Evolutionary conservation across 2,329 filamentous ascomycete genomes (phyloP), one percentile per base, ranked within the genome.

Genomic region (Pestalotiopsis sp.): DNA sequence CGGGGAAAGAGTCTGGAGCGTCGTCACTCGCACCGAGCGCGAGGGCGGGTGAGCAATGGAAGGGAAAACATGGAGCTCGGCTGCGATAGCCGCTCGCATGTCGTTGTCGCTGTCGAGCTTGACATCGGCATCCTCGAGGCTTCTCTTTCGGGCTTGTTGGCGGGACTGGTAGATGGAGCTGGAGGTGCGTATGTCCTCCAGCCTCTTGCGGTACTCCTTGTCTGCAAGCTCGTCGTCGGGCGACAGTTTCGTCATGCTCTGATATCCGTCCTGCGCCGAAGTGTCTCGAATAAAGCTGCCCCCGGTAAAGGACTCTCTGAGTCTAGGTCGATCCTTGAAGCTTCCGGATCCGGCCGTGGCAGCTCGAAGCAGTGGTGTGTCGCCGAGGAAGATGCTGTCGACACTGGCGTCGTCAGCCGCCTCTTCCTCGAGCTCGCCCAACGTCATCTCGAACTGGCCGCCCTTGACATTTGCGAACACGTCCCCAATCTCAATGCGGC

Each of bases 401-500:
- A 59, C 52, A 38, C 39, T 66, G 63, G 23, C 17, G 20, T 27
- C 45, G 27, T 66, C 55, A 38, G 59, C 64, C 12, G 36, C 14
- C 13, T 60, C 55, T 13, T 60, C 25, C 76, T 76, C 20, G 83
- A 67, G 3, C 20, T 77, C 74, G 7, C 79, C 81, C 72, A 86
- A 86, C 0, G 81, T 85, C 79, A 86, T 85, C 74, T 87, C 84
- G 55, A 59, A 66, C 69, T 84, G 77, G n/a, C 83, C 83, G 25
- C 84, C 85, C 73, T 88, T 88, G 62, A 87, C 74, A 72, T 86
- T 87, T n/a, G 81, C 84, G 72, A 83, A 87, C 12, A 86, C 83
- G 69, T 88, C 83, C 4, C 82, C 82, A 41, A 88, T 80, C n/a
- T 83, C 80, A 41, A 87, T 84, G 4, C 80, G 77, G 52, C 86